Percentiles rank a stretch among this genome's conserved stretches.
Evolutionary conservation across 139 green algal species (phyloP).

Genomic region (Picochlorum sp.): DNA sequence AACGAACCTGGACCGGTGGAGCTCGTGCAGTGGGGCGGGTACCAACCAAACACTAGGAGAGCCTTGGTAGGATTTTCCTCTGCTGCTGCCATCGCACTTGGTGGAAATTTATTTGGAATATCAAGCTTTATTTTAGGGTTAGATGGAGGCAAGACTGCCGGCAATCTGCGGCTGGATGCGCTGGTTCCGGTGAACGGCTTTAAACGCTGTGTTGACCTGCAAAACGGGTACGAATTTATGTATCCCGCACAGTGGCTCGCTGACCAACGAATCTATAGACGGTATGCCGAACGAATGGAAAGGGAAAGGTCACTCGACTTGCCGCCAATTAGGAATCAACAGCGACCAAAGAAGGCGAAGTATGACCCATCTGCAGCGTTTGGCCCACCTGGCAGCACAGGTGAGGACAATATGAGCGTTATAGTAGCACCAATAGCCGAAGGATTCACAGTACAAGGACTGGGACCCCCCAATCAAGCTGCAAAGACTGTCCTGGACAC

Average conservation of each 20-base stretch:
- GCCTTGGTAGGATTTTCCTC: slow-evolving; percentile 21
- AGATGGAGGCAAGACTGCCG: slow-evolving; percentile 42
- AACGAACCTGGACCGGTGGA: slow-evolving; percentile 26
- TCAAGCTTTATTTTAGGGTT: slow-evolving; percentile 62
- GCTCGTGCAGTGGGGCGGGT: slow-evolving; percentile 39
- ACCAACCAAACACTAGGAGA: slow-evolving; percentile 27
- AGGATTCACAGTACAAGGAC: slow-evolving; percentile 54
- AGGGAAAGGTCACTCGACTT: slow-evolving; percentile 45
- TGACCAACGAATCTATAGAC: slow-evolving; percentile 64
- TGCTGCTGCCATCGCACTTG: slow-evolving; percentile 43
- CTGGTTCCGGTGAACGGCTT: slow-evolving; percentile 63
- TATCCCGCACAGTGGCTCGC: slow-evolving; percentile 76
- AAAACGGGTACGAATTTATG: slow-evolving; percentile 73
- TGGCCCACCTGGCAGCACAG: slow-evolving; percentile 65
- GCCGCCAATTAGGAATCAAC: slow-evolving; percentile 12
- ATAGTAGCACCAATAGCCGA: slow-evolving; percentile 68
- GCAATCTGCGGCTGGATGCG: slow-evolving; percentile 43
- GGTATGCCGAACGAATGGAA: slow-evolving; percentile 59
- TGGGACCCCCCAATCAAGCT: slow-evolving; percentile 44
- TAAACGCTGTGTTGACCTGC: slow-evolving; percentile 60
- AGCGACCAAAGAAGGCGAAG: neutral
- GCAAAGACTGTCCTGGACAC: slow-evolving; percentile 44
- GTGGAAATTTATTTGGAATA: slow-evolving; percentile 70
- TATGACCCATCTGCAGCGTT: slow-evolving; percentile 70
- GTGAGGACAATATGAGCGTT: slow-evolving; percentile 84